Percentiles rank a stretch among this genome's conserved stretches.
These are phyloP conservation scores for Eucalyptus regnans DNA, from an alignment of 345 rosid species.

Conservation along the genomic window DNA sequence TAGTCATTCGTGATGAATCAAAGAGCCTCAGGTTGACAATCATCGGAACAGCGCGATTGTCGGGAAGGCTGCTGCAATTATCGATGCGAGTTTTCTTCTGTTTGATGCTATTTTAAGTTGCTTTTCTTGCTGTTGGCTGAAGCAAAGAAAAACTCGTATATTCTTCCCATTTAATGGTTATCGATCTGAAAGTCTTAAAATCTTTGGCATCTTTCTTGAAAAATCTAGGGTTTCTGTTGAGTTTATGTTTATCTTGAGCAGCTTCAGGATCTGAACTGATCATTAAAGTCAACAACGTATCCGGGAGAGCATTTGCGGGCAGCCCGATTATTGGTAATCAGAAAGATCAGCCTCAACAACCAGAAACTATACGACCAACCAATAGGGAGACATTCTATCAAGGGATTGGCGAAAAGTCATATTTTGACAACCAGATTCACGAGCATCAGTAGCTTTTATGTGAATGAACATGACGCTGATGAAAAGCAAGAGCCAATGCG, in stretches of 20 bases:
- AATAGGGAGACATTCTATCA: not conserved
- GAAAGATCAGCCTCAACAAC: not conserved
- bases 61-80: not conserved
- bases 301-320: not conserved
- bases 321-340: not conserved
- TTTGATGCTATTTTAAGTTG: not conserved
- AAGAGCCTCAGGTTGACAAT: not conserved
- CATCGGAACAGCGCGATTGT: not conserved
- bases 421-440: not conserved
- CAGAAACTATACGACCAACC: not conserved
- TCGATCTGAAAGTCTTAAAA: not conserved
- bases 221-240: not conserved
- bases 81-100: not conserved
- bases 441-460: not conserved
- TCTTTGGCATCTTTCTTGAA: not conserved
- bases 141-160: not conserved
- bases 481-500: not conserved
- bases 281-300: not conserved
- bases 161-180: not conserved
- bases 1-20: not conserved
- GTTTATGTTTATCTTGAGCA: not conserved
- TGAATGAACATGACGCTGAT: not conserved
- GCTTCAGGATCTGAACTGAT: not conserved
- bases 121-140: not conserved
- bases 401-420: not conserved